These are phyloP conservation scores for Argentina anserina DNA, from an alignment of 306 rosid species.

Conservation along the genomic window DNA sequence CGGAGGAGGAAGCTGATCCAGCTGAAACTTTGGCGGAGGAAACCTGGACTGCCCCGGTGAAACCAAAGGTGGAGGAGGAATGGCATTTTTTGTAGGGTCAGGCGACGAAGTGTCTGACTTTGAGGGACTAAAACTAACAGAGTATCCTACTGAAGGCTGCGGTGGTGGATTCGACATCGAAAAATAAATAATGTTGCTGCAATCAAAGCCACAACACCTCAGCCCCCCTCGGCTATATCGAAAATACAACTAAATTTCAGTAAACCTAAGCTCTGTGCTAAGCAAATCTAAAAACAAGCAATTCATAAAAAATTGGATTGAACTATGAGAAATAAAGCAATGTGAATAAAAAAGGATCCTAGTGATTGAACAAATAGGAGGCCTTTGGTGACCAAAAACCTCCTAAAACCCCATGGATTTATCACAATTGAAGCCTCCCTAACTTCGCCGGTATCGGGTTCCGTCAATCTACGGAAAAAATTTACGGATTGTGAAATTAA, in stretches of 20 bases:
- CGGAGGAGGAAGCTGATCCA: conserved; percentile 59
- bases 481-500: not conserved
- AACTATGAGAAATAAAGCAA: conserved; percentile 11
- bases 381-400: conserved; percentile 17
- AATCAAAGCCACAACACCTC: conserved; percentile 18
- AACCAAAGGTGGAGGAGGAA: conserved; percentile 39
- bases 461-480: conserved; percentile 17
- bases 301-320: conserved; percentile 4
- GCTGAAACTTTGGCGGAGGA: conserved; percentile 58
- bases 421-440: conserved; percentile 26
- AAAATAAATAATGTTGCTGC: conserved; percentile 8
- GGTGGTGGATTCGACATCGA: conserved; percentile 72
- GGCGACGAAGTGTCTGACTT: conserved; percentile 40
- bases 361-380: conserved; percentile 11
- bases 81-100: conserved; percentile 42
- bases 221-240: conserved; percentile 29
- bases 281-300: conserved; percentile 1
- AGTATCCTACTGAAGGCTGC: conserved; percentile 60
- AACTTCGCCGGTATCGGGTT: conserved; percentile 1
- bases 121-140: conserved; percentile 33
- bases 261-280: conserved; percentile 8
- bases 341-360: conserved; percentile 22
- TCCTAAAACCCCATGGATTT: conserved; percentile 30
- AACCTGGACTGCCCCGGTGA: conserved; percentile 46
- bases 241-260: conserved; percentile 25